phyloP scores from a whole-genome alignment of 176 grass and related monocot genomes.

The Aegilops speltoides region DNA sequence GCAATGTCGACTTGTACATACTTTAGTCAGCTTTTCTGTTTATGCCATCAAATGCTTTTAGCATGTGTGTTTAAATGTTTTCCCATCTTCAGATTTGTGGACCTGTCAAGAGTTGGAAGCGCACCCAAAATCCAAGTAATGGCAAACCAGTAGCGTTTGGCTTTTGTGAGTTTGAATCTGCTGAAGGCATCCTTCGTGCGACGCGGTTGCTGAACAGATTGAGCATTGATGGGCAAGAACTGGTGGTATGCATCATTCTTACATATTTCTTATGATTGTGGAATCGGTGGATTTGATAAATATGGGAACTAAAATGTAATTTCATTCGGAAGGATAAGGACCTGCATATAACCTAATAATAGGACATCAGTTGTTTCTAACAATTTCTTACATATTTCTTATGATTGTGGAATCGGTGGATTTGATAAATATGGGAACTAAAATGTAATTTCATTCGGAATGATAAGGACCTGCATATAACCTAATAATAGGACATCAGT shows the following conservation, averaged over 20 bases:
- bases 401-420: neutral
- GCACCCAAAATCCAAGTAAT: slow-evolving; percentile 92
- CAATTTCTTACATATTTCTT: neutral
- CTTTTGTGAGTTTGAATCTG: slow-evolving; percentile 98
- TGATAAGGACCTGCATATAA: neutral
- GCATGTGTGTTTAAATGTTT: slow-evolving; percentile 14
- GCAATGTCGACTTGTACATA: neutral
- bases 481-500: neutral
- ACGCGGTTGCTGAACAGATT: slow-evolving; percentile 86
- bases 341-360: neutral
- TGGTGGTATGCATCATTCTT: slow-evolving; percentile 66
- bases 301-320: neutral
- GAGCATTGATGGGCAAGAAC: slow-evolving; percentile 90
- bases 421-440: neutral
- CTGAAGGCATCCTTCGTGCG: slow-evolving; percentile 89
- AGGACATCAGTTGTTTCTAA: neutral
- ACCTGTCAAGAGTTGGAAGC: slow-evolving; percentile 95
- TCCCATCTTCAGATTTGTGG: slow-evolving; percentile 73
- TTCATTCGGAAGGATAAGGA: neutral
- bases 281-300: neutral
- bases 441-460: neutral
- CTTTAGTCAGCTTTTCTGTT: slow-evolving; percentile 8
- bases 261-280: neutral
- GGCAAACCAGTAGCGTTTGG: slow-evolving; percentile 88
- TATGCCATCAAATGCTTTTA: neutral